Evolutionary conservation across 352 stramenopile species (phyloP), one percentile per base, ranked within the genome.

Genomic region (Pythium pyrilobum): DNA sequence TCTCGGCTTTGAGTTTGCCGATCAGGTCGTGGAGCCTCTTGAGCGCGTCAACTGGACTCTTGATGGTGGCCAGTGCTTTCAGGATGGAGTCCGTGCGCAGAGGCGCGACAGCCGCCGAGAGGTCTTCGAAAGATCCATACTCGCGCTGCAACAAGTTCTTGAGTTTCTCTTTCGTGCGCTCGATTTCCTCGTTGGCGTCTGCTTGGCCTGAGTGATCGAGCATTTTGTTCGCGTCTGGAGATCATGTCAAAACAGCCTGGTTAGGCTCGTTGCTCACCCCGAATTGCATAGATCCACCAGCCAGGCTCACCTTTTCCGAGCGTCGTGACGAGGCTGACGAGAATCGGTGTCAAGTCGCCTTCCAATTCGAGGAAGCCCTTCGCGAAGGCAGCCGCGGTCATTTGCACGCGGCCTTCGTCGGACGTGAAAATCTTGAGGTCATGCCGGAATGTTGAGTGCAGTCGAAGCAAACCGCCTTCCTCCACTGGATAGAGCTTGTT

Each of bases 381-480:
- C 15, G 97, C 94, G 67, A 99, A 99, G 5, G 96, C 96, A n/a
- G 97, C 97, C 0, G 97, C 97, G 20, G 97, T 99, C 74, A 99
- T 99, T 77, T 99, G 98, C 28, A 99, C 97, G 20, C 97, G 79
- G 1, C 97, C 97, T 87, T 99, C 97, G 64, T 99, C 97, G 5
- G 85, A 98, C 8, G 96, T 99, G 67, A 99, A 99, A 55, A 99
- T 99, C 69, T 99, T 99, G 27, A 99, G 76, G 66, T 99, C 97
- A 77, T 99, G 97, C 5, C 97, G 90, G 68, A 99, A 99, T 0
- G 97, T 99, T 36, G 96, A 98, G 78, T 99, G 97, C 31, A 99
- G 79, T 21, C 97, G 89, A 44, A 99, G 77, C 54, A 99, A 87
- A 3, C 96, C 97, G 21, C 95, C 84, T 66, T 93, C 83, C 65